Conservation (phyloP, 129 eudicot species). For the Arctium minus region DNA sequence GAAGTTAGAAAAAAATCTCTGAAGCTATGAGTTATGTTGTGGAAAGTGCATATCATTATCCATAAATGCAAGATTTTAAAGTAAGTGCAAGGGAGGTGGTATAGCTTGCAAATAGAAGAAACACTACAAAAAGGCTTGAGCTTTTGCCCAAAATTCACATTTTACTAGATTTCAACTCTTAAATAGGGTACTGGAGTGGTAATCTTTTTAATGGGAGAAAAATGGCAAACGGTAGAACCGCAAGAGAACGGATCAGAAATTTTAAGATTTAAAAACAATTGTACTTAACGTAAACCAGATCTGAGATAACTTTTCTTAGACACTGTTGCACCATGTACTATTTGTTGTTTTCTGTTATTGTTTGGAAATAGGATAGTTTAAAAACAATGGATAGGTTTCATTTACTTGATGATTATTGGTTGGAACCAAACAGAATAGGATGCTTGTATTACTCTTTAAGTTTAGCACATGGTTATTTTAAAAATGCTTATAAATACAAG, state of each 20-base stretch:
- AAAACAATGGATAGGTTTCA: neutral
- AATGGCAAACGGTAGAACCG: too few species aligned
- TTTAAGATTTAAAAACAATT: neutral
- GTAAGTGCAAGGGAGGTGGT: too few species aligned
- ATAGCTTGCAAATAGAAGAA: too few species aligned
- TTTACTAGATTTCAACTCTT: too few species aligned
- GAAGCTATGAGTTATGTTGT: neutral
- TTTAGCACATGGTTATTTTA: neutral
- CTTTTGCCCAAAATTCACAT: too few species aligned
- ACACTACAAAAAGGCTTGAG: too few species aligned
- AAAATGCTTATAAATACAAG: neutral
- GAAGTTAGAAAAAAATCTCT: neutral
- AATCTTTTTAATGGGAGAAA: too few species aligned
- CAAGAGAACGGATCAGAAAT: too few species aligned
- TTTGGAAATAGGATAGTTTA: neutral
- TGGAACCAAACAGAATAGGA: neutral
- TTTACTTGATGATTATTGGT: neutral
- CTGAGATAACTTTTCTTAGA: neutral
- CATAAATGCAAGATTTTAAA: too few species aligned
- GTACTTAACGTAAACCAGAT: neutral
- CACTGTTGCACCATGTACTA: neutral
- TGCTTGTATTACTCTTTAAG: neutral
- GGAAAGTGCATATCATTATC: neutral
- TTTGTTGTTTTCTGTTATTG: neutral
- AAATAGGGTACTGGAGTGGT: too few species aligned